These are phyloP conservation scores for Ascosphaera aggregata DNA, from an alignment of 2,329 filamentous ascomycete species.

Conservation along the genomic window DNA sequence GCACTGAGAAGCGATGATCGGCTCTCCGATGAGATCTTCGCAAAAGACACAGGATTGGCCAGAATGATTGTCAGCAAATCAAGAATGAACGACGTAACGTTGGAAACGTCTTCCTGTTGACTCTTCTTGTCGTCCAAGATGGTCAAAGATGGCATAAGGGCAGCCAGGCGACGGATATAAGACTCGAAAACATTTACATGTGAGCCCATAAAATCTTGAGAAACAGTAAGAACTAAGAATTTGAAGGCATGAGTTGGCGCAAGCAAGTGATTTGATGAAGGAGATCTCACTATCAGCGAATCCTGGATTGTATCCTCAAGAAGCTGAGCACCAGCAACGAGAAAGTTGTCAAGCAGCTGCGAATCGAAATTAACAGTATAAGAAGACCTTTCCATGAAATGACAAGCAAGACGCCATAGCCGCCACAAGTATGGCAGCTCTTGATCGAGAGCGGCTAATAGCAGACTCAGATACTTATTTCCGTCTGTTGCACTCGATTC, in stretches of 20 bases:
- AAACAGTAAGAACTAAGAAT: slow-evolving; percentile 10
- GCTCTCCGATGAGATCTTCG: slow-evolving; percentile 10
- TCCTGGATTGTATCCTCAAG: slow-evolving; percentile 12
- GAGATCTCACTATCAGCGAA: slow-evolving; percentile 5
- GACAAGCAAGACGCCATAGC: slow-evolving; percentile 16
- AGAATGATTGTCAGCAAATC: slow-evolving; percentile 15
- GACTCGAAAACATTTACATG: not conserved
- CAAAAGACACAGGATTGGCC: slow-evolving; percentile 11
- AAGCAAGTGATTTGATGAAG: slow-evolving; percentile 9
- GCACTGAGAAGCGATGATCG: slow-evolving; percentile 13
- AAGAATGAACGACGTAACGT: slow-evolving; percentile 4
- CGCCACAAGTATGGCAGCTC: slow-evolving; percentile 12
- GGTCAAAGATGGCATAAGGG: not conserved
- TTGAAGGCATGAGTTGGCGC: slow-evolving; percentile 17
- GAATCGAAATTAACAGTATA: slow-evolving; percentile 7
- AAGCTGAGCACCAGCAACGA: slow-evolving; percentile 9
- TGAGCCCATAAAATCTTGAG: not conserved
- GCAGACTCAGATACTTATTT: not conserved
- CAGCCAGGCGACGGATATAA: not conserved
- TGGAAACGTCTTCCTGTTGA: not conserved
- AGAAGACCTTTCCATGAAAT: slow-evolving; percentile 12
- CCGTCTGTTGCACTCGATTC: not conserved
- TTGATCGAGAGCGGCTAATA: not conserved
- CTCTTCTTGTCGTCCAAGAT: not conserved
- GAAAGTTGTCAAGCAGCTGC: slow-evolving; percentile 6